Conservation (phyloP, 2,329 filamentous ascomycete species). For the Ceratocystis ficicola region DNA sequence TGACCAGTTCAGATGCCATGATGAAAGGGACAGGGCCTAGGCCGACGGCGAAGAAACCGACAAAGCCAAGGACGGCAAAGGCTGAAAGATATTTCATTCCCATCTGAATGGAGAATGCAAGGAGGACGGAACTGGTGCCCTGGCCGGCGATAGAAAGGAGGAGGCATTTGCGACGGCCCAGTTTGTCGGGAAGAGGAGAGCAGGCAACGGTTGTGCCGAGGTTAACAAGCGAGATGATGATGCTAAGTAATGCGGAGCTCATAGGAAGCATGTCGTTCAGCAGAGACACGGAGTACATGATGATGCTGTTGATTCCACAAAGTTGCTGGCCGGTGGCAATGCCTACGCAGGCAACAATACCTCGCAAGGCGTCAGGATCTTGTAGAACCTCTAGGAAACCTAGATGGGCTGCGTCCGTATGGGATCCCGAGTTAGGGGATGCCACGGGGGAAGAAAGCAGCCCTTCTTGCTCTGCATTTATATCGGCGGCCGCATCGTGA, state of each 20-base stretch:
- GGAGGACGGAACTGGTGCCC: conserved; percentile 60
- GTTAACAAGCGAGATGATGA: conserved; percentile 77
- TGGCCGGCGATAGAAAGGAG: conserved; percentile 75
- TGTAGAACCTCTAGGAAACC: conserved; percentile 54
- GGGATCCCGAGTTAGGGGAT: background rate
- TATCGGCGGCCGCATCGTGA: conserved; percentile 29
- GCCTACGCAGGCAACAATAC: conserved; percentile 71
- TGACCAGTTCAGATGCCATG: conserved; percentile 79
- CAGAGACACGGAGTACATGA: conserved; percentile 96
- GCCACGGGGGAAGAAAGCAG: conserved; percentile 39
- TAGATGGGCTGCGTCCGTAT: conserved; percentile 33
- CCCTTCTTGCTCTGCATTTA: conserved; percentile 54
- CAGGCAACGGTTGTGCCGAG: conserved; percentile 69
- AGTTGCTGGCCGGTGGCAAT: conserved; percentile 91
- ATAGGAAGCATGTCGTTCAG: conserved; percentile 69
- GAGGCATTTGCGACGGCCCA: conserved; percentile 78
- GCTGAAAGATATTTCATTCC: conserved; percentile 65
- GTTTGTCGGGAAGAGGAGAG: conserved; percentile 72
- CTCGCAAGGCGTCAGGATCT: conserved; percentile 56
- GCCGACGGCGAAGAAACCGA: conserved; percentile 79
- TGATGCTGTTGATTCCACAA: conserved; percentile 88
- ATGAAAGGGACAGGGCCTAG: conserved; percentile 93
- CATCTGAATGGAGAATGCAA: conserved; percentile 70
- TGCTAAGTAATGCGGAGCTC: conserved; percentile 71
- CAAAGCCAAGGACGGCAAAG: conserved; percentile 70